phyloP scores from a whole-genome alignment of 1,284 basidiomycete genomes.

The Vanrija humicola region DNA sequence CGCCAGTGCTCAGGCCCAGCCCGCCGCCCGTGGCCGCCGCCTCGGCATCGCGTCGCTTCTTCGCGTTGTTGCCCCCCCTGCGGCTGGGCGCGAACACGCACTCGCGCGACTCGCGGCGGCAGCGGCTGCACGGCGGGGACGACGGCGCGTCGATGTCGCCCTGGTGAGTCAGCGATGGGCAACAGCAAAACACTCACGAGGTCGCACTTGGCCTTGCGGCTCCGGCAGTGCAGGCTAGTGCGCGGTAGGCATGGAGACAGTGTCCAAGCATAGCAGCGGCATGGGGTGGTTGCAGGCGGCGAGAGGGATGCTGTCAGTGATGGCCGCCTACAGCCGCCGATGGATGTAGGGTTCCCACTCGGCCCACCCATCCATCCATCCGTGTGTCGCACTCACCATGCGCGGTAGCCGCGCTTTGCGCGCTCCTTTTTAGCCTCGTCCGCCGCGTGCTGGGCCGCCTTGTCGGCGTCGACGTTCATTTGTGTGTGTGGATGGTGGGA shows the following conservation, averaged over 20 bases:
- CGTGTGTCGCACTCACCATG: constrained; percentile 28
- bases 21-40: neutral
- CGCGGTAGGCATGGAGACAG: neutral
- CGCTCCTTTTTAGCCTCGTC: constrained; percentile 21
- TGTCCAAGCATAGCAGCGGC: too few relatives aligned
- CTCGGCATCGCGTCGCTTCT: constrained; percentile 20
- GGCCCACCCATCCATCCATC: too few relatives aligned
- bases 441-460: neutral
- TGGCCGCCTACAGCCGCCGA: neutral
- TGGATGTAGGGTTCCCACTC: neutral
- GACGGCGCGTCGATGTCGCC: constrained; percentile 51
- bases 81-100: constrained; percentile 49
- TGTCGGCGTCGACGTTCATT: neutral
- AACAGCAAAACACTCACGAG: constrained; percentile 20
- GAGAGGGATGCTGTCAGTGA: neutral
- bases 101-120: constrained; percentile 49
- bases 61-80: constrained; percentile 42
- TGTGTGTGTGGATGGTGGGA: neutral
- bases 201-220: constrained; percentile 43
- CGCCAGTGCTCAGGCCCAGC: neutral
- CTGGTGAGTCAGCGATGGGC: constrained; percentile 12
- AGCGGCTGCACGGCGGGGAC: constrained; percentile 50
- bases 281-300: too few relatives aligned
- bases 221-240: constrained; percentile 37
- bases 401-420: constrained; percentile 38